phyloP scores from a whole-genome alignment of 2,329 filamentous ascomycete genomes.

The Hymenoscyphus fructigenus region DNA sequence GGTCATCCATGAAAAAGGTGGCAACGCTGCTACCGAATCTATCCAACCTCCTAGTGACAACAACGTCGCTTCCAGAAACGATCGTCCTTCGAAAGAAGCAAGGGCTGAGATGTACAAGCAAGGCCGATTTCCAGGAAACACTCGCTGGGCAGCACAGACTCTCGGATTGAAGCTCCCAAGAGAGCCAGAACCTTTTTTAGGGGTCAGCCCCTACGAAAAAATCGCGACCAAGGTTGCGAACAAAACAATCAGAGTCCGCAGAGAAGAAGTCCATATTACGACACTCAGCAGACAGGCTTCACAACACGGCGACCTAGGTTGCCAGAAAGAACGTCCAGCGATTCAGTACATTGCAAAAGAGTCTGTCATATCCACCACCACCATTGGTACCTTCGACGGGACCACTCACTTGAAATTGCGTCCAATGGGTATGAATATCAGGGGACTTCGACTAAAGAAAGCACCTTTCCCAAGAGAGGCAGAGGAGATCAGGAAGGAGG shows the following conservation, averaged over 20 bases:
- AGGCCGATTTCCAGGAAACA: background rate
- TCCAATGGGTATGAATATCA: background rate
- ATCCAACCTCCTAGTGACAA: background rate
- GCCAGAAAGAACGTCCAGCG: background rate
- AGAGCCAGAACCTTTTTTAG: constrained; percentile 42
- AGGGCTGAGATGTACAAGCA: constrained; percentile 1
- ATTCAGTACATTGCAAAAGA: background rate
- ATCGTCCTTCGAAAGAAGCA: background rate
- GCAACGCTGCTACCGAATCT: background rate
- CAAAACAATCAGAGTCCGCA: constrained; percentile 36
- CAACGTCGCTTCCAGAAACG: background rate
- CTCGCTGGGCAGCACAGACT: constrained; percentile 3
- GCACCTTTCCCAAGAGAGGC: background rate
- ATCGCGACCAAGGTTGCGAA: constrained; percentile 42
- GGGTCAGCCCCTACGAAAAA: constrained; percentile 21
- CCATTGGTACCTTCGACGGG: background rate
- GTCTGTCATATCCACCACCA: background rate
- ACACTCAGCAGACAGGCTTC: no score
- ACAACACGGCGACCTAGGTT: background rate
- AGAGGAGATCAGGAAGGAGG: background rate
- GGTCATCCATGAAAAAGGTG: constrained; percentile 34
- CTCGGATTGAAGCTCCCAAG: background rate
- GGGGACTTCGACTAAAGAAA: background rate
- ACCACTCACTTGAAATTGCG: background rate
- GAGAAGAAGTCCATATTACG: constrained; percentile 31